Conservation (phyloP, 2,329 filamentous ascomycete genomes). For the Pestalotiopsis fici region DNA sequence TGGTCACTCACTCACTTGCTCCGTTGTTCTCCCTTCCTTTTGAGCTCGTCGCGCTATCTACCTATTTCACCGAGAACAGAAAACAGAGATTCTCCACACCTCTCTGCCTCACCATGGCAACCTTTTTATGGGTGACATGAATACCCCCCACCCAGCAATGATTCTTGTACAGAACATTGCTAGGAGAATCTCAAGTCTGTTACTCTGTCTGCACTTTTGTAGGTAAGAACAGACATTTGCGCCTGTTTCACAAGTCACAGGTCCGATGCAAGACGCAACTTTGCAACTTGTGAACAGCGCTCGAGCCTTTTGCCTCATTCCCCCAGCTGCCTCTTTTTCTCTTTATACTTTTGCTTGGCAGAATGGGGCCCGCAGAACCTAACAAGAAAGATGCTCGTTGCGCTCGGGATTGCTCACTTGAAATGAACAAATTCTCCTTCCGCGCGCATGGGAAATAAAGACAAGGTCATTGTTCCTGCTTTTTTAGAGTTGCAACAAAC, state of each 20-base stretch:
- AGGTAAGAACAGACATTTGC: neutral
- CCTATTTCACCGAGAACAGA: no score
- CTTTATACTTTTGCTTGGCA: neutral
- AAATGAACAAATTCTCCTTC: neutral
- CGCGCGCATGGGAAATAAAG: no score
- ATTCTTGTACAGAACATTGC: neutral
- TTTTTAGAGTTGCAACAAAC: neutral
- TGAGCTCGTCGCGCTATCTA: no score
- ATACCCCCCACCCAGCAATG: no score
- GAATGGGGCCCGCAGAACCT: neutral
- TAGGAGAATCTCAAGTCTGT: neutral
- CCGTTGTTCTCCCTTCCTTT: no score
- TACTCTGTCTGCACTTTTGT: neutral
- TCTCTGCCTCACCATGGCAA: no score
- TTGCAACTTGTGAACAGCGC: neutral
- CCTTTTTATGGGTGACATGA: no score
- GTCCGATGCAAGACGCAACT: neutral
- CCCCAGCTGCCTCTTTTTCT: neutral
- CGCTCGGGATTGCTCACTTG: neutral
- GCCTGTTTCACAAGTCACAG: neutral
- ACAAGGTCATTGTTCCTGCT: neutral
- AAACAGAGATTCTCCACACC: neutral
- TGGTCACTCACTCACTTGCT: neutral
- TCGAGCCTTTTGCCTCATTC: neutral
- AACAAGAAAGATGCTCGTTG: neutral